phyloP scores from a whole-genome alignment of 208 protist species.

The Trypanosoma rangeli region DNA sequence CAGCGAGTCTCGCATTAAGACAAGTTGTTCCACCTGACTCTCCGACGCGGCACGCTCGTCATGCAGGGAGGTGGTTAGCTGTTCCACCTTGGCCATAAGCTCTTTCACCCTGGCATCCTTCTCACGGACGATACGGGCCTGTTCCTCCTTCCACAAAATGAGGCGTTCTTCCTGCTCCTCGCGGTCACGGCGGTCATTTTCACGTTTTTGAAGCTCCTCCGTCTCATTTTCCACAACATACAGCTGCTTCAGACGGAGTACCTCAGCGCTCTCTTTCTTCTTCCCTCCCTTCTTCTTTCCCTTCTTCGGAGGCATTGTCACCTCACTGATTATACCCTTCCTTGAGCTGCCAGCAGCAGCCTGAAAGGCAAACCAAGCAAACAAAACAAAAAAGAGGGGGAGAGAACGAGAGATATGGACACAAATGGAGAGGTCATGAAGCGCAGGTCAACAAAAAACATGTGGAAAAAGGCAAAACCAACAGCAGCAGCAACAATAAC shows the following conservation, averaged over 20 bases:
- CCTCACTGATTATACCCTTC: neutral
- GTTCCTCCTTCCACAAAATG: constrained; percentile 66
- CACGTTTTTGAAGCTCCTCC: constrained; percentile 60
- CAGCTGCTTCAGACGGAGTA: constrained; percentile 57
- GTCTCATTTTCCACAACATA: constrained; percentile 59
- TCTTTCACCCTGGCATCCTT: constrained; percentile 68
- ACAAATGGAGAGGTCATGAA: no score
- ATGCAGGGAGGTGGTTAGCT: constrained; percentile 36
- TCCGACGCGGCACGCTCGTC: constrained; percentile 41
- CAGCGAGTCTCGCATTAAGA: constrained; percentile 55
- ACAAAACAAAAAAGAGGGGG: constrained; percentile 7
- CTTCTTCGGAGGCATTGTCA: constrained; percentile 40
- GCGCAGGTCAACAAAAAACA: no score
- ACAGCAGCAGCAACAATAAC: neutral
- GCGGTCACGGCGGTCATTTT: constrained; percentile 70
- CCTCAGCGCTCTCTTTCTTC: constrained; percentile 40
- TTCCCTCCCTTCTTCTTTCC: constrained; percentile 36
- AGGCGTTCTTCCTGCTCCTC: constrained; percentile 76
- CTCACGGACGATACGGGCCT: constrained; percentile 44
- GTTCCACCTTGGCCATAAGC: constrained; percentile 44
- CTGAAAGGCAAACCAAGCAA: neutral
- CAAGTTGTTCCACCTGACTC: constrained; percentile 57
- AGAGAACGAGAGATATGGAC: neutral
- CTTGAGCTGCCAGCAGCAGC: neutral
- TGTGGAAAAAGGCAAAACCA: constrained; percentile 13